Evolutionary conservation across 1,139 yeast genomes (phyloP), one percentile per base, ranked within the genome.

Genomic region (Yamadazyma kanchanaburiensis): DNA sequence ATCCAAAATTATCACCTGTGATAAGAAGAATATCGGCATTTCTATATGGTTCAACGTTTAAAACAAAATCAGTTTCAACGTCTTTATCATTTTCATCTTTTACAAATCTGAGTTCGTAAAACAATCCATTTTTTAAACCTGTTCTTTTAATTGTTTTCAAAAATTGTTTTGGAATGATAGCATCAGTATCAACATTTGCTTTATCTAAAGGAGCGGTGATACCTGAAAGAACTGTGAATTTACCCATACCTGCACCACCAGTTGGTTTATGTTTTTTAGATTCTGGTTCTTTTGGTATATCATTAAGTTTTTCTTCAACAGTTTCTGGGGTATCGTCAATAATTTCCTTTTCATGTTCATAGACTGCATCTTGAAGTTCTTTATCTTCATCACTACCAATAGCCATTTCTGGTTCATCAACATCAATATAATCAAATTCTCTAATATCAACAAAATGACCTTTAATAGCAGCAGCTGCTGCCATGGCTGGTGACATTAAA

Each of bases 401-500:
- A 15, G 68, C 55, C 37, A 87, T 65, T 36, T 76, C 63, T 34
- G 94, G 80, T 42, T 74, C 74, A 45, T 77, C 85, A 35, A 66
- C 59, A 43, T 69, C 69, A 42, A 71, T 68, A 58, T 75, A 83
- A 38, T 78, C 69, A 56, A 74, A 86, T 38, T 84, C 83, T 60
- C 97, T 81, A 45, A 88, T 89, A 56, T 91, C 98, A 28, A 85
- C 75, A 52, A 91, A 81, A 53, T 81, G 89, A 44, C 98, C 98
- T 37, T 76, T 77, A 43, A 91, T 81, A 48, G 94, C 96, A 19
- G 98, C 97, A 21, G 96, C 96, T 14, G 98, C 98, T 28, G 98
- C 97, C 98, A 91, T 91, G 20, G 95, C 95, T 21, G 98, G 98
- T 11, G 96, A 87, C 94, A 89, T 87, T 55, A 91, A 74, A 55